Conservation (phyloP, 352 stramenopile species). For the Pythium oligandrum region DNA sequence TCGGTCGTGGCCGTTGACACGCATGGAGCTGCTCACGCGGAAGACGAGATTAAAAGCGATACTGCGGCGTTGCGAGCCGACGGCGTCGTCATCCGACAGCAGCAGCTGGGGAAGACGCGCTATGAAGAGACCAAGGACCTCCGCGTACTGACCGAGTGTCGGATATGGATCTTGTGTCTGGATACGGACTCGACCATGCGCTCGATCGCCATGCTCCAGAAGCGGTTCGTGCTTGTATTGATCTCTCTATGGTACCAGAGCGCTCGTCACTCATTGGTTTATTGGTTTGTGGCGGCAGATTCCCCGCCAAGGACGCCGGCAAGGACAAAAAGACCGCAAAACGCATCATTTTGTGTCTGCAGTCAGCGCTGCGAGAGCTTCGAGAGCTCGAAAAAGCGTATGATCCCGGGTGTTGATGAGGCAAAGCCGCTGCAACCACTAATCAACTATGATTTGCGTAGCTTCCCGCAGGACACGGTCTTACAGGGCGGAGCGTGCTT, state of each 20-base stretch:
- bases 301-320: no score
- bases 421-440: no score
- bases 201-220: conserved; percentile 38
- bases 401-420: conserved; percentile 57
- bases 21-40: neutral
- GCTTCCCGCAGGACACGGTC: conserved; percentile 58
- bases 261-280: no score
- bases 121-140: conserved; percentile 45
- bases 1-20: conserved; percentile 35
- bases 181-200: conserved; percentile 35
- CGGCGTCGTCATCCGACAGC: conserved; percentile 32
- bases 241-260: neutral
- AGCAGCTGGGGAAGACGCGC: conserved; percentile 10
- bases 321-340: no score
- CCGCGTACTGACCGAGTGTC: conserved; percentile 36
- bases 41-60: neutral
- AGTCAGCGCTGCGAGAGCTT: no score
- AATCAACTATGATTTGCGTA: conserved; percentile 8
- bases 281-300: no score
- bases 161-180: conserved; percentile 58
- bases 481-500: conserved; percentile 73
- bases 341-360: no score
- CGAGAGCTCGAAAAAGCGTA: conserved; percentile 24
- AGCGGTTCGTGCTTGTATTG: conserved; percentile 20
- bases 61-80: conserved; percentile 38